These are phyloP conservation scores for Tolypocladium ovalisporum DNA, from an alignment of 2,329 filamentous ascomycete species.

Conservation along the genomic window DNA sequence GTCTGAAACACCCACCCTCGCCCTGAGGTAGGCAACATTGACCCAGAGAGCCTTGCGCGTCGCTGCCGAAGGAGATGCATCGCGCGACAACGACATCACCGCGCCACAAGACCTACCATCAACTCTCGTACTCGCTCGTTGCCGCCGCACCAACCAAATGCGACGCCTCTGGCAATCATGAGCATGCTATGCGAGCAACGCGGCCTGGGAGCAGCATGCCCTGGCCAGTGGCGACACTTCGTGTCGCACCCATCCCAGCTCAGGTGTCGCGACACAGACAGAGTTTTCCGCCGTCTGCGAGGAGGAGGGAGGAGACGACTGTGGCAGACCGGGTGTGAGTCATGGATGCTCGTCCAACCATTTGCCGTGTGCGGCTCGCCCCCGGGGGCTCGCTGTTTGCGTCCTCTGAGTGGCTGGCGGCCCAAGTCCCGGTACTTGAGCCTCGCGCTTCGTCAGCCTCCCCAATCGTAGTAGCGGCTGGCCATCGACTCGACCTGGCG, in stretches of 20 bases:
- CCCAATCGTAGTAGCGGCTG: background rate
- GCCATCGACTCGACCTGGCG: background rate
- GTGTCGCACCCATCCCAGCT: conserved; percentile 6
- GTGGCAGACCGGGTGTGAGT: conserved; percentile 12
- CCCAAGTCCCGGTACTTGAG: conserved; percentile 11
- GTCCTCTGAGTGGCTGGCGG: conserved; percentile 19
- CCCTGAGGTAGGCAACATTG: conserved; percentile 1
- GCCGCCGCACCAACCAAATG: background rate
- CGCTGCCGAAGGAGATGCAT: background rate
- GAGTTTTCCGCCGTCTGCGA: conserved; percentile 5
- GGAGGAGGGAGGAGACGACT: conserved; percentile 5
- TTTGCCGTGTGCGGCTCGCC: conserved; percentile 10
- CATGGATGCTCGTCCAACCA: conserved; percentile 15
- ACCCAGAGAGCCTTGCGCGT: background rate
- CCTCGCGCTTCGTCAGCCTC: background rate
- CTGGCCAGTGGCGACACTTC: conserved; percentile 3
- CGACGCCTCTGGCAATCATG: background rate
- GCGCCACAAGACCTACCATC: background rate
- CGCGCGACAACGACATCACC: background rate
- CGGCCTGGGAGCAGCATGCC: background rate
- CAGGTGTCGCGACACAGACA: conserved; percentile 6
- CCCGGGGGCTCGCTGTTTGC: conserved; percentile 18
- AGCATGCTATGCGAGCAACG: background rate
- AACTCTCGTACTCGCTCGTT: background rate
- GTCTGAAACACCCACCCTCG: conserved; percentile 8